Conservation (phyloP, 441 rosid species). For the Pelargonium myrrhifolium region DNA sequence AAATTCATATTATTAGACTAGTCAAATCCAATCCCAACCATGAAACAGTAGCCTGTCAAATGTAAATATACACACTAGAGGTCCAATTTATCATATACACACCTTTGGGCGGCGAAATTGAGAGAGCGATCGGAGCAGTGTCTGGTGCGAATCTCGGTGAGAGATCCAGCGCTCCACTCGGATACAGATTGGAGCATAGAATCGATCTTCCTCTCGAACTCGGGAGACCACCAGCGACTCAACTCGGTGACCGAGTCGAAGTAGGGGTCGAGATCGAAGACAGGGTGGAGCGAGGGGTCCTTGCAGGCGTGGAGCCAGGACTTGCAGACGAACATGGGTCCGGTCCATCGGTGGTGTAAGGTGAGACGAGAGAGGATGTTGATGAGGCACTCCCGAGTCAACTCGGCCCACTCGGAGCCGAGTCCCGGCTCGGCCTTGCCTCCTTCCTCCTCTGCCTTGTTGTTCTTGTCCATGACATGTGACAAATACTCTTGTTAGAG, state of each 20-base stretch:
- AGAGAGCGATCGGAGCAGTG: slow-evolving; percentile 73
- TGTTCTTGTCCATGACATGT: not conserved
- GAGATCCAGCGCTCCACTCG: slow-evolving; percentile 41
- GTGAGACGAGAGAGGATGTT: slow-evolving; percentile 63
- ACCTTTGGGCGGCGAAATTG: slow-evolving; percentile 57
- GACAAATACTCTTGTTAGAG: too few relatives aligned
- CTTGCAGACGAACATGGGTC: slow-evolving; percentile 62
- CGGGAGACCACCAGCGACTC: slow-evolving; percentile 50
- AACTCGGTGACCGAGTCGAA: slow-evolving; percentile 43
- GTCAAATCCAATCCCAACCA: not conserved
- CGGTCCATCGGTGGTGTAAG: slow-evolving; percentile 49
- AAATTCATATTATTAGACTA: not conserved
- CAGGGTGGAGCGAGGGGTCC: slow-evolving; percentile 51
- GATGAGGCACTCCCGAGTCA: slow-evolving; percentile 56
- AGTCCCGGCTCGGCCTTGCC: slow-evolving; percentile 17
- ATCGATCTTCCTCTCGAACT: slow-evolving; percentile 58
- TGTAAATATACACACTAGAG: too few relatives aligned
- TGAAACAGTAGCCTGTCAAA: not conserved
- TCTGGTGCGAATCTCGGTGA: slow-evolving; percentile 44
- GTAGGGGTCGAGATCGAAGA: slow-evolving; percentile 47
- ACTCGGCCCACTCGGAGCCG: slow-evolving; percentile 45
- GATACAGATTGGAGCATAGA: slow-evolving; percentile 46
- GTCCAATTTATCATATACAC: too few relatives aligned
- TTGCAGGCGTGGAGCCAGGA: slow-evolving; percentile 52
- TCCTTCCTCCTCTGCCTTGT: not conserved